A percentile compares a stretch with the other conserved stretches of the same genome.
Conservation (phyloP, 148 eudicot species). For the Vaccinium vitisidaea region DNA sequence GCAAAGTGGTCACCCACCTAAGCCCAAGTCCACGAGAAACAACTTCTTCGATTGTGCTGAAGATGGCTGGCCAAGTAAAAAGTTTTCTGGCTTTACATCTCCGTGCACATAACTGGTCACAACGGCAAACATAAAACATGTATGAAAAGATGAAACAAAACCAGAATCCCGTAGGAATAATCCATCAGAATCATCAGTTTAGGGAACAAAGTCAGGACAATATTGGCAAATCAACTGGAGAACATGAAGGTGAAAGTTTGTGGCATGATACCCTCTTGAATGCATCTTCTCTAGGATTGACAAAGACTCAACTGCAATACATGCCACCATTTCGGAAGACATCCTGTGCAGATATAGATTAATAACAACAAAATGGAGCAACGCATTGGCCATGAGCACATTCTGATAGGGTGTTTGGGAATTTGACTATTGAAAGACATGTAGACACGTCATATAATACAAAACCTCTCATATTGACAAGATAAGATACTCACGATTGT, state of each 20-base stretch:
- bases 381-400: not conserved
- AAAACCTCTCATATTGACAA: not conserved
- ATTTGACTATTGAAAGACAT: not conserved
- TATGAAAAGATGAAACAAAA: not conserved
- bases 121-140: slow-evolving; percentile 8
- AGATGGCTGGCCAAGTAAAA: slow-evolving; percentile 81
- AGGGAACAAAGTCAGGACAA: not conserved
- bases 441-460: not conserved
- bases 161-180: not conserved
- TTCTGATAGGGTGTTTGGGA: not conserved
- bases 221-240: not conserved
- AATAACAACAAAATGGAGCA: not conserved
- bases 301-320: slow-evolving; percentile 82
- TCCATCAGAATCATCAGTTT: not conserved
- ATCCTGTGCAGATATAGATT: slow-evolving; percentile 50
- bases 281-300: slow-evolving; percentile 90
- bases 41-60: slow-evolving; percentile 81
- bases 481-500: slow-evolving; percentile 65
- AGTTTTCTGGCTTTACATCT: slow-evolving; percentile 91
- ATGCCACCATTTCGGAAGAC: slow-evolving; percentile 86
- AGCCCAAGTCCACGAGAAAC: slow-evolving; percentile 85
- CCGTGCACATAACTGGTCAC: slow-evolving; percentile 81
- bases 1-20: slow-evolving; percentile 43
- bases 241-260: not conserved
- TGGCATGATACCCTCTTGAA: slow-evolving; percentile 56